Evolutionary conservation across 192 early-diverging fungal genomes (phyloP).

Genomic region (Diversispora eburnea): DNA sequence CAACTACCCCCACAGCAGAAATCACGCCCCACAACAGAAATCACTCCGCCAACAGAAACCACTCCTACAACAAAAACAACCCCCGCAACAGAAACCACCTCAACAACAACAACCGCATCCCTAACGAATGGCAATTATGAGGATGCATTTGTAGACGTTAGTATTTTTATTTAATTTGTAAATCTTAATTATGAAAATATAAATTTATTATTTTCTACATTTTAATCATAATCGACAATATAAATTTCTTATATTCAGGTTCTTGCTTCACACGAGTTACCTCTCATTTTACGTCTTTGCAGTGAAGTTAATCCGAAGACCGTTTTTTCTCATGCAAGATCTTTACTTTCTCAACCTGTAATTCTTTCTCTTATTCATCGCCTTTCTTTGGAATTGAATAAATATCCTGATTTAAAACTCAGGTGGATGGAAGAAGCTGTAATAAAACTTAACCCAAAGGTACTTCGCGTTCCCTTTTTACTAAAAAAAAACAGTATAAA

Average conservation of each 20-base stretch:
- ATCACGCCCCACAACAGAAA: neutral
- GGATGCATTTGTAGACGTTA: constrained; percentile 36
- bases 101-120: neutral
- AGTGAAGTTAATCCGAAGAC: constrained; percentile 36
- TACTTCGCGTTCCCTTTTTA: neutral
- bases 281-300: constrained; percentile 34
- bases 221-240: neutral
- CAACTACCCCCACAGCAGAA: neutral
- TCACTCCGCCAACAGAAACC: neutral
- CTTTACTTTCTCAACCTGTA: constrained; percentile 41
- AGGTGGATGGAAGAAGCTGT: constrained; percentile 27
- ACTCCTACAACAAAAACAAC: neutral
- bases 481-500: neutral
- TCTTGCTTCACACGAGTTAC: constrained; percentile 37
- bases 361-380: constrained; percentile 43
- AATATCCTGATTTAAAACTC: constrained; percentile 15
- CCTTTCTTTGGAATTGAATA: constrained; percentile 32
- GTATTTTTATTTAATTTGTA: too few relatives aligned
- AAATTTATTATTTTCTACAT: neutral
- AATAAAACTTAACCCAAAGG: constrained; percentile 34
- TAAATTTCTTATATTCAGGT: constrained; percentile 26
- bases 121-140: constrained; percentile 14
- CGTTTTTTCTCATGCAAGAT: constrained; percentile 34
- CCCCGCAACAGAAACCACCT: neutral
- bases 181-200: neutral